Percentiles rank a stretch among this genome's conserved stretches.
Conservation (phyloP, 148 eudicot species). For the Oxyria digyna region DNA sequence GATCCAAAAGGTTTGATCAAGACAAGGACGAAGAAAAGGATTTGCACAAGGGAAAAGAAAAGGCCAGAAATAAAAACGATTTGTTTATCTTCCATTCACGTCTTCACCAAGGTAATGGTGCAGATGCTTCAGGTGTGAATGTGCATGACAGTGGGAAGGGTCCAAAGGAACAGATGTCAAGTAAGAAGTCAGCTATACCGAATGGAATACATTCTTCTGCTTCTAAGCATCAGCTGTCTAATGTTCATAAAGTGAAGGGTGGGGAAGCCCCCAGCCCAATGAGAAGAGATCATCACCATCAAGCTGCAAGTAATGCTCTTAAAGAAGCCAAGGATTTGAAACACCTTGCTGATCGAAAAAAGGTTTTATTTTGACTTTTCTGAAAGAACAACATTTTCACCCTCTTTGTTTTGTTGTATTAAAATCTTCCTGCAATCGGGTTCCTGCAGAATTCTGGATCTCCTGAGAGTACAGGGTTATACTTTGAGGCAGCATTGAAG, state of each 20-base stretch:
- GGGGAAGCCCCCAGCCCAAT: constrained; percentile 54
- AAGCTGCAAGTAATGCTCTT: constrained; percentile 51
- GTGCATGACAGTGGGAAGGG: constrained; percentile 27
- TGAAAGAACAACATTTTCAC: background rate
- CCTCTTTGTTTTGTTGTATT: constrained; percentile 3
- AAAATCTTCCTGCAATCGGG: constrained; percentile 1
- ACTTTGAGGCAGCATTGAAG: constrained; percentile 83
- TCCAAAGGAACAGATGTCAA: constrained; percentile 23
- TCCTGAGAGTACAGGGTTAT: constrained; percentile 48
- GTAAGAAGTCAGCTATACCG: constrained; percentile 30
- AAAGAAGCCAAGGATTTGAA: constrained; percentile 87
- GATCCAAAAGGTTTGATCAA: constrained; percentile 29
- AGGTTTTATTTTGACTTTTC: constrained; percentile 31
- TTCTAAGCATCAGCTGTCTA: constrained; percentile 34
- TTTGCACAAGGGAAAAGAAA: constrained; percentile 30
- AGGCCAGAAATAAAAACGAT: constrained; percentile 34
- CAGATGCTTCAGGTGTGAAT: constrained; percentile 17
- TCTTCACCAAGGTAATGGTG: constrained; percentile 26
- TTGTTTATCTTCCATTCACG: constrained; percentile 11
- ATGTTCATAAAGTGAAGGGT: constrained; percentile 42
- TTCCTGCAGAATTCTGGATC: constrained; percentile 53
- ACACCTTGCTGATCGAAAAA: constrained; percentile 88
- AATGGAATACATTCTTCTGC: constrained; percentile 26
- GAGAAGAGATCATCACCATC: constrained; percentile 64
- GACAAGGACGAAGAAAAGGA: constrained; percentile 26